Base-by-base conservation (phyloP, 805 yeast species). In the Metschnikowia anglica region DNA sequence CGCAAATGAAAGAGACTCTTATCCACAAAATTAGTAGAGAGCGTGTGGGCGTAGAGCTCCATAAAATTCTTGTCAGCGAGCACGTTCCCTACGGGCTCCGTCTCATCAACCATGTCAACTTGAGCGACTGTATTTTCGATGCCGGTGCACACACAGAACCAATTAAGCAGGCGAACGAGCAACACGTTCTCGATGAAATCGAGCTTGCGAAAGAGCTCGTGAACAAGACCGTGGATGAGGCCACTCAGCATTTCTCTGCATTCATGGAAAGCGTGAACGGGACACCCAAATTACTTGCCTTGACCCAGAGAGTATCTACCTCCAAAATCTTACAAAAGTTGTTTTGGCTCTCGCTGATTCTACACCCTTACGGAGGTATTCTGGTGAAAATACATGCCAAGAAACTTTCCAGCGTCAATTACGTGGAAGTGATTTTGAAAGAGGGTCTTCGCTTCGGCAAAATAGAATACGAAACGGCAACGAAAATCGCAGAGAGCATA, bases 1-100 rank as follows among this genome's bases (percentile, higher is more conserved):
- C 66, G 1, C 74, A 72, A 7, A 80, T 91, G 39, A 80, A 77
- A 49, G 48, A 58, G 0, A 81, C 86, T 2, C 71, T 93, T 36
- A 61, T 72, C 15, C 72, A 75, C 21, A 93, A 93, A 56, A 89
- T 93, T 37, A 86, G 96, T 43, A 73, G 93, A 40, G 99, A 93
- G 61, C 73, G 99, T 49, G 80, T 93, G 13, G 97, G 97, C 2
- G 81, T 79, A 5, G 99, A 93, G 58, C 62, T 90, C 37, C 81
- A 75, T 34, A 93, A 93, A 61, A 84, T 84, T 29, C 66, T 91
- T n/a, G 62, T 63, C n/a, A 79, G 89, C 5, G 57, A 66, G 6
- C 73, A 82, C 53, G 86, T 90, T 0, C 61, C 72, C 0, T 73
- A 77, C 47, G 96, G 93, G 0, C 62, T 89, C 43, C 61, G 70